These are phyloP conservation scores for Umbellularia californica DNA, from an alignment of 164 flowering plant species.

Conservation along the genomic window DNA sequence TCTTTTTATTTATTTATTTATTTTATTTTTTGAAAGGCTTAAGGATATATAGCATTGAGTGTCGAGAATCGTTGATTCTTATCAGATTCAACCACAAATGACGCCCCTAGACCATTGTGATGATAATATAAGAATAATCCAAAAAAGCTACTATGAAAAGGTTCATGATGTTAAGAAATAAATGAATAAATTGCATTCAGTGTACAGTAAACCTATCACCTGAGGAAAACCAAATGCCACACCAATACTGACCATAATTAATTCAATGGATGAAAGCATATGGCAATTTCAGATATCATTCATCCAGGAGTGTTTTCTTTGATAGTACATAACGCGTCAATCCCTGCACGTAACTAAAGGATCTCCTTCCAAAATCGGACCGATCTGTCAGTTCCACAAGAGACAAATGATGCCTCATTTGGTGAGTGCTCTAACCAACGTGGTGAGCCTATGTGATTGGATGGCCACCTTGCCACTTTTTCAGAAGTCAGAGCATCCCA, in stretches of 20 bases:
- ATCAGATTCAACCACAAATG: too few relatives aligned
- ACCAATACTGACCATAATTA: background rate
- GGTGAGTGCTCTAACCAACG: slow-evolving; percentile 93
- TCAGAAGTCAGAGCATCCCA: slow-evolving; percentile 85
- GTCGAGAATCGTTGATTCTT: too few relatives aligned
- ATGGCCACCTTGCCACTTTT: slow-evolving; percentile 71
- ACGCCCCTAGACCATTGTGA: too few relatives aligned
- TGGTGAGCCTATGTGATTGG: slow-evolving; percentile 72
- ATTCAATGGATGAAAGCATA: background rate
- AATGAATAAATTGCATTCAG: background rate
- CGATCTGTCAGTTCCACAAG: slow-evolving; percentile 79
- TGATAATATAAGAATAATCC: too few relatives aligned
- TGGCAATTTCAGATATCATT: too few relatives aligned
- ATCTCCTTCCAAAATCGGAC: slow-evolving; percentile 76
- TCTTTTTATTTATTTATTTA: too few relatives aligned
- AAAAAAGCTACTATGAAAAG: background rate
- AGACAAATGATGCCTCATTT: slow-evolving; percentile 59
- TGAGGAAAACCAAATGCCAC: background rate
- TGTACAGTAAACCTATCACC: background rate
- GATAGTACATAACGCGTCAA: too few relatives aligned
- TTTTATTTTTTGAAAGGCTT: too few relatives aligned
- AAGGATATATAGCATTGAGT: too few relatives aligned
- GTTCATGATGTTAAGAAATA: background rate
- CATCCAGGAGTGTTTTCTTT: too few relatives aligned
- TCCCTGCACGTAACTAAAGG: slow-evolving; percentile 13